Conservation (phyloP, 1,284 basidiomycete species). For the Irpex sp. region DNA sequence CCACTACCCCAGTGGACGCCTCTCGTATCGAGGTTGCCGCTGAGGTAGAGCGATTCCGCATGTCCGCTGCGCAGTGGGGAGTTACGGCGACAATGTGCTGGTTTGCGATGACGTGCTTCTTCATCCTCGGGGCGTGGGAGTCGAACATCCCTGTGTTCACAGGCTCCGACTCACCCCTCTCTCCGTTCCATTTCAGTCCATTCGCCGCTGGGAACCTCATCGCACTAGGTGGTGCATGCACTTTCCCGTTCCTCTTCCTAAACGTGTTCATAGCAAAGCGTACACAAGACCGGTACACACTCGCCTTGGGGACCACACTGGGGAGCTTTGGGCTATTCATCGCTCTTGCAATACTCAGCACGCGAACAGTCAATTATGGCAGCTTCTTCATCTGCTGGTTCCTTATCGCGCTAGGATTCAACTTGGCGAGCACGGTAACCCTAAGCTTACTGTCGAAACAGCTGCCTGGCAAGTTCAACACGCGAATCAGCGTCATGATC, state of each 20-base stretch:
- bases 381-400: constrained; percentile 62
- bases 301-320: constrained; percentile 46
- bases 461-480: constrained; percentile 57
- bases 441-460: constrained; percentile 62
- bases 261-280: constrained; percentile 53
- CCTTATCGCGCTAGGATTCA: constrained; percentile 64
- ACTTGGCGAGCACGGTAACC: constrained; percentile 61
- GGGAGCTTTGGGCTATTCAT: constrained; percentile 48
- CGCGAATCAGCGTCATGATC: constrained; percentile 48
- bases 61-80: constrained; percentile 32
- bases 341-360: constrained; percentile 40
- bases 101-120: constrained; percentile 70
- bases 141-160: constrained; percentile 66
- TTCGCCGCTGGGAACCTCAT: constrained; percentile 60
- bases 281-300: constrained; percentile 53
- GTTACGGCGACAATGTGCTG: constrained; percentile 65
- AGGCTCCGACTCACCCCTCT: constrained; percentile 55
- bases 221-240: constrained; percentile 57
- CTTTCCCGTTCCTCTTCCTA: constrained; percentile 61
- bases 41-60: constrained; percentile 4
- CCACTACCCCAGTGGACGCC: constrained; percentile 2
- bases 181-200: constrained; percentile 52
- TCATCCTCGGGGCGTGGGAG: constrained; percentile 69
- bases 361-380: constrained; percentile 39
- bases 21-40: background rate